These are phyloP conservation scores for Echeveria elegans DNA, from an alignment of 164 flowering plant genomes.

Conservation along the genomic window DNA sequence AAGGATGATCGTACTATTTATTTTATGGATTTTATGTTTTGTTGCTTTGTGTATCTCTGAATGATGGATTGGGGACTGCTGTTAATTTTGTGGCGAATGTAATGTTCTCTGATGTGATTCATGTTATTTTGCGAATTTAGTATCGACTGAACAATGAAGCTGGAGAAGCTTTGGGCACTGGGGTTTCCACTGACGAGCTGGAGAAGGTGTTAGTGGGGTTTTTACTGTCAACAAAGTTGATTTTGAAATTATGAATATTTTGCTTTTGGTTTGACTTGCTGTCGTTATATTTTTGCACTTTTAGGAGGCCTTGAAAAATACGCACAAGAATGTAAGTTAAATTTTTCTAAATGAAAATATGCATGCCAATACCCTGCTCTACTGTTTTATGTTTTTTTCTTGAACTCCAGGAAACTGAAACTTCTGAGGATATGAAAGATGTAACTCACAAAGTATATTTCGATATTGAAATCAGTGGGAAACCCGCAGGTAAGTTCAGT, in stretches of 20 bases:
- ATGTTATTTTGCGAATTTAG: not conserved
- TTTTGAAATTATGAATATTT: not conserved
- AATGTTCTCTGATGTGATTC: not conserved
- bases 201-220: not conserved
- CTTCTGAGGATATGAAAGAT: constrained; percentile 18
- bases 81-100: not conserved
- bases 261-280: not conserved
- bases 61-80: not conserved
- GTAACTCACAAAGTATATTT: constrained; percentile 42
- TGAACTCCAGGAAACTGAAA: constrained; percentile 13
- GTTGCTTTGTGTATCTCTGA: not conserved
- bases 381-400: not conserved
- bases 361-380: not conserved
- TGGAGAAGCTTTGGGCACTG: not conserved
- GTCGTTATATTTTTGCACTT: not conserved
- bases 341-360: not conserved
- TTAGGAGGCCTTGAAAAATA: not conserved
- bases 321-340: not conserved
- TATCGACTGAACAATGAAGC: constrained; percentile 1
- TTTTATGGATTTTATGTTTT: not conserved
- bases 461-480: constrained; percentile 33
- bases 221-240: not conserved
- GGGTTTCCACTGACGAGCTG: not conserved
- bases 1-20: no score
- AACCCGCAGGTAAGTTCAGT: constrained; percentile 24